Conservation (phyloP, 176 grass and related monocot genomes). For the Elaeis guineensis region DNA sequence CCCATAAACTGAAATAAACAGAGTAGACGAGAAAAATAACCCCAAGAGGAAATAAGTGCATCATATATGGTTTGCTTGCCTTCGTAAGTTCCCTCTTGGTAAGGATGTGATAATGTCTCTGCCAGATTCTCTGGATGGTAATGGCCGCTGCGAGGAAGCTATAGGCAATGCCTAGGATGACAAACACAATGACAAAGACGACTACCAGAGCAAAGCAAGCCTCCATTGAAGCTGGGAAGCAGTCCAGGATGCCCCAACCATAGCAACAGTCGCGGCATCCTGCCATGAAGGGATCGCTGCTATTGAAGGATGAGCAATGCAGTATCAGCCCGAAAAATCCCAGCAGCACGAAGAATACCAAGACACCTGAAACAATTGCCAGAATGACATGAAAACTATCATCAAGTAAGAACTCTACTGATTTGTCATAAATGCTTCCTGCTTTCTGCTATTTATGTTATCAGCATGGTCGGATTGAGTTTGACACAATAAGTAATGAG, state of each 20-base stretch:
- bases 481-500: too few species aligned
- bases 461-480: too few species aligned
- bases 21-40: neutral
- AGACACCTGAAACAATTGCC: constrained; percentile 52
- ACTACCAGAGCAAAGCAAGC: constrained; percentile 88
- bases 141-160: constrained; percentile 84
- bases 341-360: constrained; percentile 86
- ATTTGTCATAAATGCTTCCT: too few species aligned
- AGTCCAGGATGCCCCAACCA: constrained; percentile 93
- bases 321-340: constrained; percentile 84
- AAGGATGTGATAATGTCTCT: constrained; percentile 94
- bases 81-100: constrained; percentile 96
- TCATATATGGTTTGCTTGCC: constrained; percentile 26
- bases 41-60: neutral
- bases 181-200: constrained; percentile 79
- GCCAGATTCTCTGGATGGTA: constrained; percentile 93
- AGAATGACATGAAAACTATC: neutral
- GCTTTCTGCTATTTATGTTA: too few species aligned
- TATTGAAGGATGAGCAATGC: constrained; percentile 81
- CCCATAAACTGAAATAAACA: neutral
- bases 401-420: too few species aligned
- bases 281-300: constrained; percentile 69
- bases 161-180: constrained; percentile 83
- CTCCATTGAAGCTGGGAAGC: constrained; percentile 84
- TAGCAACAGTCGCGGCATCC: constrained; percentile 95